Evolutionary conservation across 768 basidiomycete genomes (phyloP).

Genomic region (Pilatotrama ljubarskyi): DNA sequence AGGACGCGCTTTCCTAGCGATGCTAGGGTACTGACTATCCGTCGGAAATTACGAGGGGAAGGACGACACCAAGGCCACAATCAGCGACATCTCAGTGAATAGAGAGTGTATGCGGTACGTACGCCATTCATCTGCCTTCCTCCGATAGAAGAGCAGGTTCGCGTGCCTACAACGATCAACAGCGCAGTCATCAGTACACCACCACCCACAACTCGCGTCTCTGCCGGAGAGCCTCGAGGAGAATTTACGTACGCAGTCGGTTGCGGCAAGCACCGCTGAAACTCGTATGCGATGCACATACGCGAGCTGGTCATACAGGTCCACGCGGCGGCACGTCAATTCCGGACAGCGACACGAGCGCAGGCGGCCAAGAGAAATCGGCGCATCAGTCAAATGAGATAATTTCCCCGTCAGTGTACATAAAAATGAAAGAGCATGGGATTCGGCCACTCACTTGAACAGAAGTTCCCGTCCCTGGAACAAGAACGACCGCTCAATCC

Average conservation of each 20-base stretch:
- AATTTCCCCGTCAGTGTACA: not conserved
- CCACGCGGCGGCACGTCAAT: not conserved
- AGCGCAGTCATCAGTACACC: constrained; percentile 59
- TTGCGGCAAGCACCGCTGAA: constrained; percentile 62
- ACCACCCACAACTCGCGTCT: constrained; percentile 7
- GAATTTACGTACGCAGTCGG: constrained; percentile 48
- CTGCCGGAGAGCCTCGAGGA: not conserved
- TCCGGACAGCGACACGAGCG: not conserved
- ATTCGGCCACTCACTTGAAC: constrained; percentile 59
- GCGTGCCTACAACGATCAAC: constrained; percentile 41
- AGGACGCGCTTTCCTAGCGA: constrained; percentile 60
- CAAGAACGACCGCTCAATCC: constrained; percentile 64
- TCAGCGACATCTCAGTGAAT: not conserved
- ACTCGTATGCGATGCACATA: constrained; percentile 71
- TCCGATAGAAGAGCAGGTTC: constrained; percentile 27
- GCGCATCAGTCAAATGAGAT: not conserved
- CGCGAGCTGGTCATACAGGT: constrained; percentile 49
- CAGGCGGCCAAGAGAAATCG: not conserved
- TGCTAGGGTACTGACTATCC: constrained; percentile 60
- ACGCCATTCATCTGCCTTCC: constrained; percentile 35
- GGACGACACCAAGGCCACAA: not conserved
- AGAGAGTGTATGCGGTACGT: constrained; percentile 8
- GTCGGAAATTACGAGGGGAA: not conserved
- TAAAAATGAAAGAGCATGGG: not conserved
- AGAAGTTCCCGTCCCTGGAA: constrained; percentile 73